Evolutionary conservation across 2,329 filamentous ascomycete species (phyloP).

Genomic region (Pseudogymnoascus sp.): DNA sequence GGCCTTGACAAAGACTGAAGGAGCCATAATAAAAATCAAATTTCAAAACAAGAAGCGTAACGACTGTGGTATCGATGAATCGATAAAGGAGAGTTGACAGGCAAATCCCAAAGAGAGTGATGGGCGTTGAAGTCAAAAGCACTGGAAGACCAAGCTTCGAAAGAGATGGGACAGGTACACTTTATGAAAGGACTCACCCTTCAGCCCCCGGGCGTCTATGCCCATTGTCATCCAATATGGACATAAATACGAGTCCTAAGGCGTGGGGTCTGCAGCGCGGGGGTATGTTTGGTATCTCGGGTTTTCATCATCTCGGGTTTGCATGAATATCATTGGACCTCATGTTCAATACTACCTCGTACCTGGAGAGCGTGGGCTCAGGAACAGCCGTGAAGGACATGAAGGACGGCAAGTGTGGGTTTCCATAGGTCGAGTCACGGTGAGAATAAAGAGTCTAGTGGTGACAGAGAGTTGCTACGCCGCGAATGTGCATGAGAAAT

Average conservation of each 20-base stretch:
- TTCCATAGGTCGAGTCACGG: background rate
- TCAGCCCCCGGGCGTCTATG: background rate
- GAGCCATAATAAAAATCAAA: conserved; percentile 14
- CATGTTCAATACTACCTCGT: background rate
- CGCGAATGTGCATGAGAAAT: background rate
- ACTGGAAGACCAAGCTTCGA: background rate
- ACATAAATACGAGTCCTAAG: background rate
- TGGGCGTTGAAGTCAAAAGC: conserved; percentile 13
- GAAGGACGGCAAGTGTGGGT: background rate
- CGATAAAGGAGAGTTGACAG: conserved; percentile 19
- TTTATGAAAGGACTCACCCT: background rate
- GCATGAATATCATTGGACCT: background rate
- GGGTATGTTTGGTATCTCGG: background rate
- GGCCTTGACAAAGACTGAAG: conserved; percentile 14
- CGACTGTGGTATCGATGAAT: conserved; percentile 21
- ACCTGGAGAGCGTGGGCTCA: background rate
- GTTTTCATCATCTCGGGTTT: background rate
- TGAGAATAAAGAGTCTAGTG: conserved; percentile 7
- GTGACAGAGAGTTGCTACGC: conserved; percentile 3
- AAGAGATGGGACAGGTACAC: background rate
- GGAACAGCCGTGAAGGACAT: background rate
- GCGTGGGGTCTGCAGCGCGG: background rate
- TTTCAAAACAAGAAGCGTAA: conserved; percentile 13
- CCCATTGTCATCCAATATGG: background rate
- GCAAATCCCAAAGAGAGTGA: conserved; percentile 20